Evolutionary conservation across 169 alveolate species (phyloP).

Genomic region (Eimeria necatrix): DNA sequence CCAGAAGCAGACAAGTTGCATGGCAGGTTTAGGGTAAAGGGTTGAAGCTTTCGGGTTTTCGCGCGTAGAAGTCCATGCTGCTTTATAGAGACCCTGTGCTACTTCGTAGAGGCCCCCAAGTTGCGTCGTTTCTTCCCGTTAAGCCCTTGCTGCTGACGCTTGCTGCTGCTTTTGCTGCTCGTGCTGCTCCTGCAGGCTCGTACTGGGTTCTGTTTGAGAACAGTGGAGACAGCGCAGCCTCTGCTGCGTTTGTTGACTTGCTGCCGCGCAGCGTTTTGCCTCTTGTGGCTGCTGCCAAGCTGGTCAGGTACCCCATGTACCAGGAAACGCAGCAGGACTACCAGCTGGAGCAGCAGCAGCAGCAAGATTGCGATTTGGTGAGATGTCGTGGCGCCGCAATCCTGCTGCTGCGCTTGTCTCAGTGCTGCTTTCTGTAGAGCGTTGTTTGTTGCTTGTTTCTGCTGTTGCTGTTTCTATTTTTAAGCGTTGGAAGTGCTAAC

Average conservation of each 20-base stretch:
- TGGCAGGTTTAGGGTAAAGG: neutral
- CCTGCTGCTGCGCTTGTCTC: neutral
- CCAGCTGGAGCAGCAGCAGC: constrained; percentile 52
- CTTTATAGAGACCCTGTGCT: neutral
- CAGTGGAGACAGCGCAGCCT: neutral
- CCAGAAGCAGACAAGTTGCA: neutral
- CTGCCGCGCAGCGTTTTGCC: constrained; percentile 13
- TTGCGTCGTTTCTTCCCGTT: neutral
- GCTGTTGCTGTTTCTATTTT: neutral
- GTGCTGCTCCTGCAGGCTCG: constrained; percentile 42
- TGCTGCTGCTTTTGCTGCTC: constrained; percentile 49
- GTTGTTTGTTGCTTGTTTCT: too few relatives aligned
- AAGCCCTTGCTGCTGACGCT: neutral
- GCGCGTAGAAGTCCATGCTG: neutral
- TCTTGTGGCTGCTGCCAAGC: constrained; percentile 9
- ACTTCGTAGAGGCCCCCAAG: neutral
- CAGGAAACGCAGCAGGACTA: neutral
- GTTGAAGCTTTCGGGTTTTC: neutral
- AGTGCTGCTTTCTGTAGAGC: neutral
- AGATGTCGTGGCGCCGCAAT: neutral
- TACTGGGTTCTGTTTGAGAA: constrained; percentile 29
- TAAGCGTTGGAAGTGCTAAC: neutral
- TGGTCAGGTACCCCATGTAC: neutral
- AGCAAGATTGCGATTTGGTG: constrained; percentile 2
- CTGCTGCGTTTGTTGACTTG: constrained; percentile 9